Base-by-base conservation (phyloP, 305 asterid genomes). In the Striga hermonthica region DNA sequence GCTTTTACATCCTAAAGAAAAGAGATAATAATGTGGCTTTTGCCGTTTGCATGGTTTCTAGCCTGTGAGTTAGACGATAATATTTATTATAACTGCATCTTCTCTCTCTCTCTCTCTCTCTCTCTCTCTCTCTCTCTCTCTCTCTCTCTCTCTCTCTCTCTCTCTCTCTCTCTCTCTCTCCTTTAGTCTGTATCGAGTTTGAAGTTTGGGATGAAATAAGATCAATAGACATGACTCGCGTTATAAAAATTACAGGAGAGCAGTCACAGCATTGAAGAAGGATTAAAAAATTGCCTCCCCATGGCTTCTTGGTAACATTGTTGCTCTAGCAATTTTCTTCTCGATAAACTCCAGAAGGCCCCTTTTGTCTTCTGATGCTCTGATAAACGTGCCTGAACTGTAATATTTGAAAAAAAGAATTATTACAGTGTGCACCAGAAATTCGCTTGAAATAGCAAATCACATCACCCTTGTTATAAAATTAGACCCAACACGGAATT, bases 331-430 rank as follows among this genome's bases (percentile, higher is more conserved):
- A 53, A 87, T 89, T 78, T 87, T 89, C 72, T 74, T 69, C 87
- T 89, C 97, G 7, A 89, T 64, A 45, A 50, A 64, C 66, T 66
- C 84, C 82, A 86, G 72, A 47, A 57, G 65, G 67, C 93, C 84
- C 22, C 81, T 75, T 39, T 79, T 79, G 76, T 89, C 96, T 69
- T 89, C 93, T 36, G 84, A 80, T 65, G 96, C 82, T 68, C 85
- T 79, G 35, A 89, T 15, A 69, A 86, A 89, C 69, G 81, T 80
- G 61, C 93, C 96, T 59, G 96, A 89, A 71, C 96, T 89, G 77
- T 63, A 39, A 54, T 34, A 39, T 15, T 67, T 22, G 31, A 22
- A 2, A 22, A 2, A 22, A 22, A 22, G 1, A 22, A 22, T 22
- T 22, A 22, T 1, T 22, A 22, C 31, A 22, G 31, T 2, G 2